Evolutionary conservation across 2,329 filamentous ascomycete species (phyloP).

Genomic region (Trichoderma cornu-damae): DNA sequence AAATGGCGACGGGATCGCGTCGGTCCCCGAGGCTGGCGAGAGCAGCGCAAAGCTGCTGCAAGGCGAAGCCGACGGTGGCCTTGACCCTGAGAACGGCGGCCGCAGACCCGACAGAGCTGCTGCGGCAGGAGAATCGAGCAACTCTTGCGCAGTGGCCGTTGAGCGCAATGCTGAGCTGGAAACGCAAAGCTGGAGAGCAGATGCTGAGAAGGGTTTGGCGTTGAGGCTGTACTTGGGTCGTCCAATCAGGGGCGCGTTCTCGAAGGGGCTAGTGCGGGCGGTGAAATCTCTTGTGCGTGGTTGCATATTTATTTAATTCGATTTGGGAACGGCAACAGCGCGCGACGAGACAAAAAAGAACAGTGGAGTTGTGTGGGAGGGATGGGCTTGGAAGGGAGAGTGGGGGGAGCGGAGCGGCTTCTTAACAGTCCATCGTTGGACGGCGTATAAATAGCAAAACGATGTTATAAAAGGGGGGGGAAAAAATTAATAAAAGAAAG

Average conservation of each 20-base stretch:
- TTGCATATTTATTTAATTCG: constrained; percentile 2
- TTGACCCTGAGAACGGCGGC: background rate
- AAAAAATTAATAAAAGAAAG: background rate
- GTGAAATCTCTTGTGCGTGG: background rate
- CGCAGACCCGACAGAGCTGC: background rate
- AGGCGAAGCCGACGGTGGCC: background rate
- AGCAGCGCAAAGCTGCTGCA: background rate
- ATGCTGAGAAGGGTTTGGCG: constrained; percentile 15
- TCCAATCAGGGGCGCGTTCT: constrained; percentile 20
- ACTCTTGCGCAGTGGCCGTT: constrained; percentile 1
- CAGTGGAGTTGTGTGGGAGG: too few species aligned
- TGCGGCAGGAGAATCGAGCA: background rate
- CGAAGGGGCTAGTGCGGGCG: constrained; percentile 18
- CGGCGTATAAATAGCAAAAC: background rate
- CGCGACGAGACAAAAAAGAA: background rate
- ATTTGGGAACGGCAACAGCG: background rate
- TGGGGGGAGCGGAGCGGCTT: background rate
- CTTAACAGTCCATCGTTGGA: background rate
- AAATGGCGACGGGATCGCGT: constrained; percentile 27
- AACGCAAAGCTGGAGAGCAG: background rate
- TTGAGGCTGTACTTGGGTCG: constrained; percentile 12
- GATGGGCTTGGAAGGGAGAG: too few species aligned
- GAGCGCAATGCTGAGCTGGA: constrained; percentile 14
- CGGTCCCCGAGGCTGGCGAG: constrained; percentile 22
- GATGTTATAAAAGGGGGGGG: background rate